Percentiles rank a stretch among this genome's conserved stretches.
Conservation (phyloP, 345 rosid genomes). For the Pugionium dolabratum region DNA sequence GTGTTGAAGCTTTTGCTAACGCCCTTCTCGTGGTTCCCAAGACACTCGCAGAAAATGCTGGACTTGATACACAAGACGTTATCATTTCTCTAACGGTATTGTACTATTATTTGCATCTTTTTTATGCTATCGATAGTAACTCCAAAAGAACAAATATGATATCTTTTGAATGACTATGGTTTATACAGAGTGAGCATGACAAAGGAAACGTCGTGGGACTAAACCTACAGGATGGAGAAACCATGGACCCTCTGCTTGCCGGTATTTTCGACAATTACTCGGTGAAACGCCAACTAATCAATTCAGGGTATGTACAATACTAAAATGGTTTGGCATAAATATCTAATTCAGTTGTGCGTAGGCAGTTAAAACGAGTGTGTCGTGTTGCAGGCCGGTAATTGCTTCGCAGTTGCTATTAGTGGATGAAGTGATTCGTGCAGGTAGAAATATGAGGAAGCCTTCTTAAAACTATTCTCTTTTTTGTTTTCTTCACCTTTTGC, state of each 20-base stretch:
- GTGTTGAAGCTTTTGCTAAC: constrained; percentile 95
- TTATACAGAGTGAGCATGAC: constrained; percentile 85
- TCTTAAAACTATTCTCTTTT: constrained; percentile 34
- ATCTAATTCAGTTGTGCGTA: background rate
- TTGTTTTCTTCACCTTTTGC: background rate
- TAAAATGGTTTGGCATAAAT: background rate
- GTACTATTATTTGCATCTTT: background rate
- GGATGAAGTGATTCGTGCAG: constrained; percentile 96
- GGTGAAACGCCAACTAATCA: constrained; percentile 89
- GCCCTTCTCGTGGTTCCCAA: constrained; percentile 98
- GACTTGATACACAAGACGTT: constrained; percentile 96
- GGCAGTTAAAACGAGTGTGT: background rate
- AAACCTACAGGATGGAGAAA: constrained; percentile 78
- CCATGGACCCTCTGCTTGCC: constrained; percentile 84
- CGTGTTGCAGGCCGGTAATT: constrained; percentile 78
- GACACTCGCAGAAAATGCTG: constrained; percentile 95
- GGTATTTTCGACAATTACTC: constrained; percentile 96
- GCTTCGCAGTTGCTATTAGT: constrained; percentile 92
- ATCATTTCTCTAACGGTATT: constrained; percentile 80
- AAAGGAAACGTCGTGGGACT: constrained; percentile 86
- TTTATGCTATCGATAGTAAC: background rate
- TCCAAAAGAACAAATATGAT: background rate
- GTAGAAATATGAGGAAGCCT: constrained; percentile 98
- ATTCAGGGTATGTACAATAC: constrained; percentile 68
- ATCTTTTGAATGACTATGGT: background rate